Evolutionary conservation across 441 rosid species (phyloP), one percentile per base, ranked within the genome.

Genomic region (Aleurites moluccanus): DNA sequence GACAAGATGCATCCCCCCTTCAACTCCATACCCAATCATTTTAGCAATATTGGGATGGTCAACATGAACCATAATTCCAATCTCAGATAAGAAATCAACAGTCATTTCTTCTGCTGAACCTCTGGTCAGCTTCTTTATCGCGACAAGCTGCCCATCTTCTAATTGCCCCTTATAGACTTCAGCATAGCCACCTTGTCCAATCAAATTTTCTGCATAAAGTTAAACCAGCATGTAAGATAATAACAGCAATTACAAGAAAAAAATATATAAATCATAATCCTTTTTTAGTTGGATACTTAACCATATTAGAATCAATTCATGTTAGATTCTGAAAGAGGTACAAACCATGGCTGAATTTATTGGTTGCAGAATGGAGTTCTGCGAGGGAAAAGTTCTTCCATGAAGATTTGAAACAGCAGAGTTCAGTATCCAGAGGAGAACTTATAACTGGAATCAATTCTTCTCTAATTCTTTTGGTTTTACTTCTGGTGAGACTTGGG

Each of bases 161-260:
- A 92, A 70, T 66, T 86, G 69, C 27, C 99, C 99, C 79, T 86
- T 90, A 85, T 85, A 95, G 30, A 95, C 99, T 79, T 91, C 90
- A 6, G 97, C 98, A 76, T 90, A 92, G 27, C 99, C 98, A 77
- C 99, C 99, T 82, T 91, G 84, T 64, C 99, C 99, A n/a, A 92
- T 95, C 83, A 95, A 81, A 79, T 89, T 86, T 49, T 89, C 98
- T 94, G 77, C 77, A 72, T 14, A 76, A 74, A 63, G 68, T 60
- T 2, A 56, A 65, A 60, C 21, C 21, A 6, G 21, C 60, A 56
- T 56, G 10, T n/a, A 56, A 56, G 14, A 1, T 7, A 52, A 20
- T 4, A 52, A 16, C 7, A 52, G 21, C 56, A 16, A 38, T 52
- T 52, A 16, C 20, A 15, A 18, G 56, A 52, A 20, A 18, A 16